phyloP scores from a whole-genome alignment of 495 filamentous ascomycete species.

The Xylaria nigripes region DNA sequence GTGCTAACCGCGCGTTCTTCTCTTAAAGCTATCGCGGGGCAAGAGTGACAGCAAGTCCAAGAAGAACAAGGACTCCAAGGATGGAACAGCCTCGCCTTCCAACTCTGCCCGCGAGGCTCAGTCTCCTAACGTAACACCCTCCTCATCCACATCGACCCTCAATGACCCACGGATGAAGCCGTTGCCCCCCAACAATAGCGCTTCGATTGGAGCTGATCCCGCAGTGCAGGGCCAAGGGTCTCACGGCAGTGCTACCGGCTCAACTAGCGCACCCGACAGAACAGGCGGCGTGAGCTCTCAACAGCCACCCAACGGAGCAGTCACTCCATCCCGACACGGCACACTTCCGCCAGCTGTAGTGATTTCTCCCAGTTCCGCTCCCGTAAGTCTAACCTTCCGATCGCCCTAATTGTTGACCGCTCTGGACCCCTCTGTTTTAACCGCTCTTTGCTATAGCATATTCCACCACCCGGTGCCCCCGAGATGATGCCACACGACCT shows the following conservation, averaged over 20 bases:
- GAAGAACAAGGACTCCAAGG: constrained; percentile 81
- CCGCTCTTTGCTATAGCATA: constrained; percentile 51
- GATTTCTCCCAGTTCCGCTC: constrained; percentile 86
- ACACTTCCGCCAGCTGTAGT: constrained; percentile 82
- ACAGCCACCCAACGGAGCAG: constrained; percentile 50
- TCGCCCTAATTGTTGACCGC: background rate
- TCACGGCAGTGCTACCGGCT: constrained; percentile 19
- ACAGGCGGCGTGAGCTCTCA: constrained; percentile 27
- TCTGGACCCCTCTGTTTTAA: constrained; percentile 7
- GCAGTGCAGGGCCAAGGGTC: constrained; percentile 34
- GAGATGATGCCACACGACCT: constrained; percentile 99
- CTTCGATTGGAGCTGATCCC: constrained; percentile 42
- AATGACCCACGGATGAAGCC: constrained; percentile 80
- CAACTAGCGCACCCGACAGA: constrained; percentile 34
- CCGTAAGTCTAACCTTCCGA: constrained; percentile 53
- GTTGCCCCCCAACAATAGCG: constrained; percentile 59
- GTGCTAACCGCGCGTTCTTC: constrained; percentile 4
- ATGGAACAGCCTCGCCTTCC: constrained; percentile 69
- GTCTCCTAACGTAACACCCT: constrained; percentile 58
- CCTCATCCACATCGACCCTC: constrained; percentile 79
- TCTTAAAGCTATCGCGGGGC: constrained; percentile 79
- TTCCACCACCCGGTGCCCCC: constrained; percentile 83
- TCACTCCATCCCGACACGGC: constrained; percentile 61
- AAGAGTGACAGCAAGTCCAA: constrained; percentile 89
- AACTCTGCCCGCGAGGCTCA: constrained; percentile 45